Base-by-base conservation (phyloP, 148 eudicot species). In the Drosera capensis region DNA sequence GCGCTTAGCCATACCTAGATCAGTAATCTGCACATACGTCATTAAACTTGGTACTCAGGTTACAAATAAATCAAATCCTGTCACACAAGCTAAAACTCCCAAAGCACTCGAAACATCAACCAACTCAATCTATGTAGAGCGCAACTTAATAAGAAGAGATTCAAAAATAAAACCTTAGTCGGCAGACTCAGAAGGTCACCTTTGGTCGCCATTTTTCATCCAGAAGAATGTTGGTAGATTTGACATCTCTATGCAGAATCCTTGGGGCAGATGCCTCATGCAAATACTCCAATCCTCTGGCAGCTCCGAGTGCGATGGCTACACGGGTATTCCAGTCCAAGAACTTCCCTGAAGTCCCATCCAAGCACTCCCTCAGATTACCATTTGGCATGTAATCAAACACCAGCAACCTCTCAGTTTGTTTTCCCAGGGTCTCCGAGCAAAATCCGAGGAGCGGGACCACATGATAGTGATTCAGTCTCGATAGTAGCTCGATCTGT, bases 231-330 rank as follows among this genome's bases (percentile, higher is more conserved):
- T 88, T 88, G 3, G 81, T 72, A 34, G 97, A 88, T 64, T 88
- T 88, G 51, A 88, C 94, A 67, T 88, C 97, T 63, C 97, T 80
- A 49, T 88, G 97, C 71, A 88, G 67, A 31, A 88, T 88, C 67
- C 78, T 71, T 24, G 97, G 97, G 39, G 94, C 94, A 62, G 97
- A 92, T 57, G 92, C 83, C 63, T 83, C 97, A 69, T 88, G 97
- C 55, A 88, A 86, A 71, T 88, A 88, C 57, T 88, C 97, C 64
- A 88, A 73, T 43, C 97, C 97, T 56, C 76, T 81, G 43, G 97
- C 97, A 68, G 90, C 86, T 65, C 94, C 97, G 54, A 83, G 79
- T 37, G 97, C 97, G 64, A 88, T 70, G 24, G 74, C 43, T 20
- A 88, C 66, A 48, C 97, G 86, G 35, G 77, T 60, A 52, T 52